Conservation (phyloP, 2,329 filamentous ascomycete species). For the Aspergillus pseudoviridinutans region DNA sequence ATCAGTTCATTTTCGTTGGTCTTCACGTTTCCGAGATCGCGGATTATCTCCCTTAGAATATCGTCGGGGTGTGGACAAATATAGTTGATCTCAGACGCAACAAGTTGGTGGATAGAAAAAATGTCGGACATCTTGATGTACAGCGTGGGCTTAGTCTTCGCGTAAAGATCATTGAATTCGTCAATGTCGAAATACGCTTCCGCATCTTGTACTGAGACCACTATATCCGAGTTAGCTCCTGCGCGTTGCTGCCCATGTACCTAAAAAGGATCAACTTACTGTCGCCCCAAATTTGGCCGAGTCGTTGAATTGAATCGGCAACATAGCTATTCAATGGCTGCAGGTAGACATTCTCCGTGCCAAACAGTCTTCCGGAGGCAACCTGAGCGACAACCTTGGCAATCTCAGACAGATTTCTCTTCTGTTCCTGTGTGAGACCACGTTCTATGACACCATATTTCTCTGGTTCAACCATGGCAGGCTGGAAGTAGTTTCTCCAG, state of each 20-base stretch:
- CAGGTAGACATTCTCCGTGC: constrained; percentile 90
- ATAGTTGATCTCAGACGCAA: constrained; percentile 71
- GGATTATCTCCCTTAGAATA: constrained; percentile 82
- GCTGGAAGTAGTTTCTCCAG: constrained; percentile 90
- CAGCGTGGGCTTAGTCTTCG: constrained; percentile 92
- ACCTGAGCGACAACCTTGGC: constrained; percentile 89
- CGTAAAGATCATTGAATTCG: constrained; percentile 96
- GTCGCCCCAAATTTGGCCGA: constrained; percentile 70
- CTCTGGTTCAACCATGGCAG: constrained; percentile 83
- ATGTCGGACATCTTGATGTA: constrained; percentile 99
- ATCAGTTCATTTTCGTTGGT: constrained; percentile 92
- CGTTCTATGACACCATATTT: constrained; percentile 91
- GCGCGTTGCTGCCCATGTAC: not conserved
- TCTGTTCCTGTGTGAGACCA: constrained; percentile 82
- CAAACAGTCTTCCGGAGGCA: constrained; percentile 82
- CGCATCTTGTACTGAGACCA: constrained; percentile 80
- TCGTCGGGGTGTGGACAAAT: constrained; percentile 82
- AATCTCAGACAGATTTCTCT: constrained; percentile 85
- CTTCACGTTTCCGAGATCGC: constrained; percentile 92
- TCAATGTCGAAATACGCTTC: constrained; percentile 96
- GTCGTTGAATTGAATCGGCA: constrained; percentile 73
- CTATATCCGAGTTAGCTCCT: constrained; percentile 38
- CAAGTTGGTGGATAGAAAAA: constrained; percentile 88
- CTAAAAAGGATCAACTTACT: constrained; percentile 35
- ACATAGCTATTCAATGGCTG: constrained; percentile 93